Evolutionary conservation across 805 yeast genomes (phyloP), one percentile per base, ranked within the genome.

Genomic region (Candida rishiriensis): DNA sequence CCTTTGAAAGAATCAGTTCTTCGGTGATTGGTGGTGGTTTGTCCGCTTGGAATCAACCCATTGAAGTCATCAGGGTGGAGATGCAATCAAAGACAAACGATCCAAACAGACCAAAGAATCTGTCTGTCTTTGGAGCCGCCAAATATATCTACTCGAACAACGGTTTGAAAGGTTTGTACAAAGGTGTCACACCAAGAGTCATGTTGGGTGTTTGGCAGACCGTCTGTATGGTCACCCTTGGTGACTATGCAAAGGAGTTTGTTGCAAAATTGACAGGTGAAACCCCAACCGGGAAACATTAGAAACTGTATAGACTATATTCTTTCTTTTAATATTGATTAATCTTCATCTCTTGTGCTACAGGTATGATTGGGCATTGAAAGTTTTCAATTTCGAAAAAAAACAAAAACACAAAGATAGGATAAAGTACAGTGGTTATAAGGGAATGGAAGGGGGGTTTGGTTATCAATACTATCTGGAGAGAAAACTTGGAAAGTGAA

Each of bases 171-270:
- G 99, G 99, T 46, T 77, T 93, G 50, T 93, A 90, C 65, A 79
- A 96, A 66, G 99, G 99, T 63, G 97, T 90, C 37, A 81, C 98
- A 13, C 98, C 99, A 56, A 85, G 99, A 76, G 79, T 93, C 55
- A 97, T 96, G 44, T 77, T 93, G 53, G 95, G 98, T 59, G 84
- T 91, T 51, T 93, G 98, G 97, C 99, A 93, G 73, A 91, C 98
- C 3, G 88, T 91, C 38, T 91, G 95, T 66, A 91, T 91, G 98
- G 98, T 91, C 47, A 97, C 96, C 11, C 81, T 93, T 54, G 99
- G 98, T 65, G 99, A 93, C 62, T 87, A 89, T 68, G 89, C 89
- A 30, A 84, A 80, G 64, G 88, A 83, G 44, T 72, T 73, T 44
- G 84, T 84, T 41, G 87, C 75, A 29, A 73, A 66, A 45, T 43